Evolutionary conservation across 2,329 filamentous ascomycete genomes (phyloP).

Genomic region (Corniculantispora saksenae): DNA sequence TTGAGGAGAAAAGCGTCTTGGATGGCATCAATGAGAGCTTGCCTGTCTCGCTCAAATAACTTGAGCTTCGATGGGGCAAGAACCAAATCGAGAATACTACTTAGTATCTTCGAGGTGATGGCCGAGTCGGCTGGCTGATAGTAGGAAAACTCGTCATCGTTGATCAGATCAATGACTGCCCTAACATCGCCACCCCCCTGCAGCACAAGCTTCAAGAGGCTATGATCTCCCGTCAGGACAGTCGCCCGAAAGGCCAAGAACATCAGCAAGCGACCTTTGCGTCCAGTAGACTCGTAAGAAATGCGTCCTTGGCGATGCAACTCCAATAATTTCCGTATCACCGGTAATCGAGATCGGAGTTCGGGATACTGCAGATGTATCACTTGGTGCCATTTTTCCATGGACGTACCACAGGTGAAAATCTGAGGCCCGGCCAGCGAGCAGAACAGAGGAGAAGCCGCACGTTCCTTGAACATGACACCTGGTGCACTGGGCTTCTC

Average conservation of each 20-base stretch:
- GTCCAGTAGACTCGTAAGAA: not conserved
- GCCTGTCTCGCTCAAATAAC: conserved; percentile 3
- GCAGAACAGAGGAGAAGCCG: conserved; percentile 36
- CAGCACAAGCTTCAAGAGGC: conserved; percentile 28
- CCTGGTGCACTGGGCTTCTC: conserved; percentile 23
- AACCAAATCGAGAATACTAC: conserved; percentile 13
- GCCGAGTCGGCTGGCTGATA: not conserved
- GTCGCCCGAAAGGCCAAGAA: conserved; percentile 31
- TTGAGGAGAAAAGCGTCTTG: not conserved
- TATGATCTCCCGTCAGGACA: conserved; percentile 26
- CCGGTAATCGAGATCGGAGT: not conserved
- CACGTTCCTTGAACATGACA: conserved; percentile 18
- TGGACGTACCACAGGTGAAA: conserved; percentile 18
- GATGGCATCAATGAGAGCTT: conserved; percentile 5
- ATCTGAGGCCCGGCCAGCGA: conserved; percentile 35
- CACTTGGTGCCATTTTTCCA: conserved; percentile 23
- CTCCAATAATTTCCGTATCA: conserved; percentile 27
- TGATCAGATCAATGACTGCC: conserved; percentile 21
- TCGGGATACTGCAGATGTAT: conserved; percentile 18
- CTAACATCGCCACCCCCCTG: conserved; percentile 24
- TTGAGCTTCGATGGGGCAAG: conserved; percentile 14
- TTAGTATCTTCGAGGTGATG: not conserved
- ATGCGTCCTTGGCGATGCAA: not conserved
- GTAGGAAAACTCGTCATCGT: conserved; percentile 6
- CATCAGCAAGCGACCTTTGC: conserved; percentile 18